Conservation (phyloP, 2,329 filamentous ascomycete genomes). For the Stachybotrys echinatus region DNA sequence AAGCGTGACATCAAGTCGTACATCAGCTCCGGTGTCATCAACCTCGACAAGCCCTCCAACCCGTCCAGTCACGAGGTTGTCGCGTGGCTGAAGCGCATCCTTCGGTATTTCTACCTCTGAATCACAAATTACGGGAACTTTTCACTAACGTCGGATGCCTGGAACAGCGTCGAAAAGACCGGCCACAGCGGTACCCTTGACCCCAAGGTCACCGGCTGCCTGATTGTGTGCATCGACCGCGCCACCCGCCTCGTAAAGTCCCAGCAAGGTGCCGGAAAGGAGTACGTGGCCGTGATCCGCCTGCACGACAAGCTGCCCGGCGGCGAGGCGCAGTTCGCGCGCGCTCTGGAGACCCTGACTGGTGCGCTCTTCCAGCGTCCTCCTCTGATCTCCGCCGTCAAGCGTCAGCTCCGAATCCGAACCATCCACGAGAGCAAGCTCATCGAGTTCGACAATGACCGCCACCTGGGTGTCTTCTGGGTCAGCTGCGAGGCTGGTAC, state of each 20-base stretch:
- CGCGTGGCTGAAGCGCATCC: slow-evolving; percentile 97
- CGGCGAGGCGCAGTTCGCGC: slow-evolving; percentile 86
- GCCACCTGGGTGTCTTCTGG: slow-evolving; percentile 97
- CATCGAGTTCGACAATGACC: slow-evolving; percentile 96
- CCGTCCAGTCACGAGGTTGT: slow-evolving; percentile 98
- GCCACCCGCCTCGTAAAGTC: slow-evolving; percentile 97
- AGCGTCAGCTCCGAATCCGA: slow-evolving; percentile 96
- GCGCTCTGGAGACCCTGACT: slow-evolving; percentile 91
- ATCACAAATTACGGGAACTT: neutral
- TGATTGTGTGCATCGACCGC: slow-evolving; percentile 94
- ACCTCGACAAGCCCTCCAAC: slow-evolving; percentile 82
- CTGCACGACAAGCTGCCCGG: slow-evolving; percentile 94
- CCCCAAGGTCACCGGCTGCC: slow-evolving; percentile 93
- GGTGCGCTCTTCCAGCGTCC: slow-evolving; percentile 90
- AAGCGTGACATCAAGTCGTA: slow-evolving; percentile 96
- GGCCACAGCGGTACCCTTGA: slow-evolving; percentile 98
- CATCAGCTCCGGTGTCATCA: slow-evolving; percentile 95
- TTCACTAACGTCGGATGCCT: neutral
- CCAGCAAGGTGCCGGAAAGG: slow-evolving; percentile 97
- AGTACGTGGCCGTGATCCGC: slow-evolving; percentile 94
- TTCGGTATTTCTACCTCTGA: slow-evolving; percentile 52
- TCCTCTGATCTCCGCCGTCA: slow-evolving; percentile 95
- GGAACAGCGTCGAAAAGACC: slow-evolving; percentile 68
- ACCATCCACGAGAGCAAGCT: slow-evolving; percentile 97
- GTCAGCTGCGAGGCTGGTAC: slow-evolving; percentile 96